Evolutionary conservation across 140 eudicot species (phyloP).

Genomic region (Stevia rebaudiana): DNA sequence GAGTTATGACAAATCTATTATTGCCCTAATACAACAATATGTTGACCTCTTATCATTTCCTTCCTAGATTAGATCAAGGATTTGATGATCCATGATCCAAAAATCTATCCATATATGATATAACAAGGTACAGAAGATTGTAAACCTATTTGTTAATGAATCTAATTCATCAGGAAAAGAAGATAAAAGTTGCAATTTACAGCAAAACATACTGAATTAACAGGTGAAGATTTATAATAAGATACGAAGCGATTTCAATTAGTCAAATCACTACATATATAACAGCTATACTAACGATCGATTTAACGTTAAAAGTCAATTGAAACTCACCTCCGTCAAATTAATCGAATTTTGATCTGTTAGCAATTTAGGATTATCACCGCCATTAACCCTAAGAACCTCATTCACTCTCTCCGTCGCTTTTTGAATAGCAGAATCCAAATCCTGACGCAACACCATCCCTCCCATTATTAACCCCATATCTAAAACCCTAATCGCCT

Average conservation of each 20-base stretch:
- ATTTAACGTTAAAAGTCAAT: neutral
- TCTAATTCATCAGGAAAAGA: neutral
- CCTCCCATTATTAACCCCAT: constrained; percentile 98
- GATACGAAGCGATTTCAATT: neutral
- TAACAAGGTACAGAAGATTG: neutral
- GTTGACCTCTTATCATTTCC: no score
- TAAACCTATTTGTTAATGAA: neutral
- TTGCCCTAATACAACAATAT: no score
- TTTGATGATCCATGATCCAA: no score
- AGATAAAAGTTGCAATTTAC: constrained; percentile 10
- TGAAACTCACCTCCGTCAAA: constrained; percentile 71
- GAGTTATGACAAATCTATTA: no score
- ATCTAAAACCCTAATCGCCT: constrained; percentile 68
- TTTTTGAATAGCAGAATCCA: constrained; percentile 44
- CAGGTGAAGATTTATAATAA: constrained; percentile 11
- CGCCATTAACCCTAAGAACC: constrained; percentile 20
- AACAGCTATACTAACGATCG: neutral
- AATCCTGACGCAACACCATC: constrained; percentile 45
- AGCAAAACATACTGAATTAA: neutral
- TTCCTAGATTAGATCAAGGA: no score
- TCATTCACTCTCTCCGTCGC: constrained; percentile 35
- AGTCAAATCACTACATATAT: no score
- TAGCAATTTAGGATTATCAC: constrained; percentile 15
- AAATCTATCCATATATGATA: neutral
- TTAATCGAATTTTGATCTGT: constrained; percentile 25